These are phyloP conservation scores for Apiospora malaysiana DNA, from an alignment of 2,329 filamentous ascomycete genomes.

Conservation along the genomic window DNA sequence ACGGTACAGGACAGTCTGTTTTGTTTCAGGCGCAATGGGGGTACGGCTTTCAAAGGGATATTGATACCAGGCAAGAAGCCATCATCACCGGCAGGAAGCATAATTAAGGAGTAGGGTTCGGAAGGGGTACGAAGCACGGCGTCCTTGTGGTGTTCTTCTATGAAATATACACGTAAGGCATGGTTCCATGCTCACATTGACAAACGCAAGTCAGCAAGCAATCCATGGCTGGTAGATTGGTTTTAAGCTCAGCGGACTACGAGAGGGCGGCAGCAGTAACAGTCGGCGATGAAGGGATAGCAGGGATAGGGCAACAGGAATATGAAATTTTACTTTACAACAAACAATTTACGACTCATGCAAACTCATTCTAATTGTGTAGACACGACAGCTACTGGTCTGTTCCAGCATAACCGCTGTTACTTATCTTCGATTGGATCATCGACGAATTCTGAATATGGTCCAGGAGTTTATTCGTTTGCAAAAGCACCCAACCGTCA, in stretches of 20 bases:
- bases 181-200: not conserved
- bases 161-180: not conserved
- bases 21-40: not conserved
- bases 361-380: not conserved
- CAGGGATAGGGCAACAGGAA: not conserved
- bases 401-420: not conserved
- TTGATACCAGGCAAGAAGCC: slow-evolving; percentile 21
- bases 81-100: not conserved
- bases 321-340: not conserved
- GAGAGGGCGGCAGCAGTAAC: not conserved
- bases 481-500: too few relatives aligned
- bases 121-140: not conserved
- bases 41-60: not conserved
- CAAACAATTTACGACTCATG: not conserved
- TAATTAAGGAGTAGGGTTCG: not conserved
- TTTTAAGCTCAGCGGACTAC: not conserved
- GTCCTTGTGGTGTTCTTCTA: not conserved
- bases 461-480: not conserved
- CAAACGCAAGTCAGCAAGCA: not conserved
- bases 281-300: not conserved
- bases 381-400: not conserved
- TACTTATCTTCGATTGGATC: not conserved
- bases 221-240: not conserved
- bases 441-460: not conserved
- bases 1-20: slow-evolving; percentile 11